Conservation (phyloP, 176 grass and related monocot genomes). For the Phyllostachys edulis region DNA sequence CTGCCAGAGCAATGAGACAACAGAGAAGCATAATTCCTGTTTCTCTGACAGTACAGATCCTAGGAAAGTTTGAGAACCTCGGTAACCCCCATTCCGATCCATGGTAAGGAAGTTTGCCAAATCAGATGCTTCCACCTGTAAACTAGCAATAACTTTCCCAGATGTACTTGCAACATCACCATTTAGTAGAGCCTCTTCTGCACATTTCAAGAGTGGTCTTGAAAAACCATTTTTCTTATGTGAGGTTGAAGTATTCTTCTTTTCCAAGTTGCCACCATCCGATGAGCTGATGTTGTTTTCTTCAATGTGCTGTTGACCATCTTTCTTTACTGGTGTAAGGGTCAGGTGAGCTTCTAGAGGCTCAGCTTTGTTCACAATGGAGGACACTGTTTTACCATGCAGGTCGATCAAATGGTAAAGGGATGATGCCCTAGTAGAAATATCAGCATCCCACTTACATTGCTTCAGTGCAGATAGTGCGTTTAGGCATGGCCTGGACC, state of each 20-base stretch:
- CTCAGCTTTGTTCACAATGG: slow-evolving; percentile 97
- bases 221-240: slow-evolving; percentile 51
- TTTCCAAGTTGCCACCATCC: slow-evolving; percentile 29
- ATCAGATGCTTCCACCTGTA: slow-evolving; percentile 87
- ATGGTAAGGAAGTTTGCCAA: slow-evolving; percentile 95
- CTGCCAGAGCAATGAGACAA: slow-evolving; percentile 94
- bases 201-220: slow-evolving; percentile 48
- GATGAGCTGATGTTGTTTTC: slow-evolving; percentile 43
- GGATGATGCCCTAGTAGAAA: slow-evolving; percentile 85
- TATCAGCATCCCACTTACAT: slow-evolving; percentile 87
- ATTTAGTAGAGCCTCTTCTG: slow-evolving; percentile 44
- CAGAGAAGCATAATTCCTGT: slow-evolving; percentile 95
- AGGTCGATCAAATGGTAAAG: slow-evolving; percentile 96
- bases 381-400: slow-evolving; percentile 94
- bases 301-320: slow-evolving; percentile 40
- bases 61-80: slow-evolving; percentile 72
- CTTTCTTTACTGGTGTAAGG: slow-evolving; percentile 54
- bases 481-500: slow-evolving; percentile 88
- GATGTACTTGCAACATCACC: slow-evolving; percentile 65
- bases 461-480: slow-evolving; percentile 73
- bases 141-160: slow-evolving; percentile 62
- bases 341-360: slow-evolving; percentile 80
- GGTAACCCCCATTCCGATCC: slow-evolving; percentile 85
- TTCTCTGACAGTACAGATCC: slow-evolving; percentile 86
- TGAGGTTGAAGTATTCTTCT: slow-evolving; percentile 49